Base-by-base conservation (phyloP, 2,329 filamentous ascomycete species). In the Nigrospora sphaerica region DNA sequence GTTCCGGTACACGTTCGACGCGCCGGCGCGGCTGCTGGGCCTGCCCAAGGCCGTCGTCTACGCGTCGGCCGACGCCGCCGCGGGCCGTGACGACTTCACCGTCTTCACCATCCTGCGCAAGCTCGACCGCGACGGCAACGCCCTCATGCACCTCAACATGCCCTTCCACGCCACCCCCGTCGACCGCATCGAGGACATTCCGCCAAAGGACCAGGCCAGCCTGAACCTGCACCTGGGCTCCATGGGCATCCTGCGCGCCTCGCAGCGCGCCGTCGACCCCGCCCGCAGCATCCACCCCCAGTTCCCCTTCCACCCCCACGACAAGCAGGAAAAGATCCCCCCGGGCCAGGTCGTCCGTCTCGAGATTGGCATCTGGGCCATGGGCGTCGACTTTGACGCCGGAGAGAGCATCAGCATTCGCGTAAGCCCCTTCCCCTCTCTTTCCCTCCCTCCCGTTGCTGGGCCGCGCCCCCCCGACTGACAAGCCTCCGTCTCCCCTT, bases 31-130 rank as follows among this genome's bases (percentile, higher is more conserved):
- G 4, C 52, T 77, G 1, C 65, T 73, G n/a, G 73, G 72, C 2
- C 55, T 72, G 0, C 64, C 73, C 9, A 75, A 75, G 52, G 69
- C 70, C 0, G 55, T 68, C 0, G 55, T 77, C 0, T 73, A 71
- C 57, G 67, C 75, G 59, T 71, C 67, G 23, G 10, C 23, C 7
- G 23, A 28, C 23, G 23, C 23, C 1, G 68, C 63, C 46, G 54
- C 59, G 2, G 61, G 65, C 12, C 55, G 58, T 13, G 62, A 75
- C 42, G 73, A 75, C 48, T 64, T 75, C 48, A 64, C 60, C 19
- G 64, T 73, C 2, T 74, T 66, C 42, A 58, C 72, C 4, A 63
- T 69, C 9, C 44, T 76, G 4, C 61, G 69, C 7, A 77, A 77
- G 54, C 54, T 63, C 14, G 68, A 70, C 40, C 62, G 57, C 12